Evolutionary conservation across 2,329 filamentous ascomycete species (phyloP), one percentile per base, ranked within the genome.

Genomic region (Aspergillus flavus): DNA sequence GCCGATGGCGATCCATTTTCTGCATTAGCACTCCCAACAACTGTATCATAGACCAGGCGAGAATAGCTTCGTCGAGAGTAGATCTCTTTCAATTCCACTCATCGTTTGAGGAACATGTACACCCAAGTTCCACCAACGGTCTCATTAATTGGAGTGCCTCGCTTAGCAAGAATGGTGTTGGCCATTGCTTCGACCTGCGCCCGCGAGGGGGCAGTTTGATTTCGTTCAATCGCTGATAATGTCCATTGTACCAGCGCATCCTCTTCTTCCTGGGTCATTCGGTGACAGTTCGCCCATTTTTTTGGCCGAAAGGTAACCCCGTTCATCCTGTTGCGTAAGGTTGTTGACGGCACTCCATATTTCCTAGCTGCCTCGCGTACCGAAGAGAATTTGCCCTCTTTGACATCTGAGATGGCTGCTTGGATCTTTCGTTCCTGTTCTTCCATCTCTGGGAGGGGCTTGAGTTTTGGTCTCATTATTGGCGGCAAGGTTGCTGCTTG

Each of bases 111-210:
- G 46, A 62, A 64, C 14, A 57, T 50, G n/a, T 10, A 45, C 11
- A 63, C 61, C 65, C 56, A 68, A n/a, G 58, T 64, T 30, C 45
- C 23, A 26, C 64, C 58, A 39, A 66, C 53, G 21, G 60, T 34
- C 34, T 36, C 9, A 28, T 41, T 28, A 14, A 43, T 21, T 4
- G 34, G 63, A 3, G 46, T 48, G 21, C 45, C 36, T 16, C 28
- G 36, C 0, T 16, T 14, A 4, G 55, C 36, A 1, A 64, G 60
- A 23, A 68, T 48, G 30, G 65, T 48, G 63, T 64, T 58, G 6
- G 65, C 63, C 45, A 62, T 64, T 46, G 64, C 58, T 61, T 19
- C 30, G 4, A 67, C 41, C 54, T 60, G 21, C 23, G 52, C 57
- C 26, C 21, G 36, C 30, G n/a, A 16, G 30, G 61, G 56, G 46